These are phyloP conservation scores for Didymella lethalis DNA, from an alignment of 2,329 filamentous ascomycete genomes.

Conservation along the genomic window DNA sequence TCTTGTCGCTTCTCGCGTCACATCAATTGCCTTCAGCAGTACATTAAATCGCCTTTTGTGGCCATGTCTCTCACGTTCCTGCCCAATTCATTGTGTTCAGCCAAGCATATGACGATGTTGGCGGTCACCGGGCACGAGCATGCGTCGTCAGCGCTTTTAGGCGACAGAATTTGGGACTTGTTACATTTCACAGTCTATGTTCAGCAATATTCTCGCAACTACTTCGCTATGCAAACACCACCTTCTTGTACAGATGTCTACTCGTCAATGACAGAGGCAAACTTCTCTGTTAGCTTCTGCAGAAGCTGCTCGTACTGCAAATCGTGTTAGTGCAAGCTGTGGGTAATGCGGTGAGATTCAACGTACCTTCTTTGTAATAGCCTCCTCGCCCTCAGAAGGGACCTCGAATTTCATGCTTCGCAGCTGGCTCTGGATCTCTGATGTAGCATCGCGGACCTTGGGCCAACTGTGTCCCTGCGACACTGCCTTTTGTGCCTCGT, in stretches of 20 bases:
- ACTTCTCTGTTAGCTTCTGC: slow-evolving; percentile 95
- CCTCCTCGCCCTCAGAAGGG: slow-evolving; percentile 82
- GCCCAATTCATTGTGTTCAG: neutral
- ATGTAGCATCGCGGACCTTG: slow-evolving; percentile 90
- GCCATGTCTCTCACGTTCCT: neutral
- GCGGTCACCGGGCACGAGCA: slow-evolving; percentile 39
- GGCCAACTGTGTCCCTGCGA: slow-evolving; percentile 89
- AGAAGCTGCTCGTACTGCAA: slow-evolving; percentile 87
- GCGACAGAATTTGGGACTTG: slow-evolving; percentile 41
- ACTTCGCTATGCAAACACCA: slow-evolving; percentile 37
- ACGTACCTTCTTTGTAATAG: slow-evolving; percentile 80
- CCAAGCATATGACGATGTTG: slow-evolving; percentile 29
- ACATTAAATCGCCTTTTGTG: neutral
- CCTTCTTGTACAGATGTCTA: slow-evolving; percentile 57
- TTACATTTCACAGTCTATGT: slow-evolving; percentile 42
- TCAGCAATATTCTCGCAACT: slow-evolving; percentile 34
- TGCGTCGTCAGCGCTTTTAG: slow-evolving; percentile 47
- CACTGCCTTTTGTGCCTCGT: slow-evolving; percentile 95
- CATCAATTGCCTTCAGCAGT: neutral
- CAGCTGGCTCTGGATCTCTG: slow-evolving; percentile 83
- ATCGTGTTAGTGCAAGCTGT: slow-evolving; percentile 49
- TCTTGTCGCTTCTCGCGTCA: neutral
- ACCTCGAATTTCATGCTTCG: slow-evolving; percentile 97
- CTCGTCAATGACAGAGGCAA: slow-evolving; percentile 94
- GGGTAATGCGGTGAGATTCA: neutral